phyloP scores from a whole-genome alignment of 2,329 filamentous ascomycete species.

The Ramularia endophylla region DNA sequence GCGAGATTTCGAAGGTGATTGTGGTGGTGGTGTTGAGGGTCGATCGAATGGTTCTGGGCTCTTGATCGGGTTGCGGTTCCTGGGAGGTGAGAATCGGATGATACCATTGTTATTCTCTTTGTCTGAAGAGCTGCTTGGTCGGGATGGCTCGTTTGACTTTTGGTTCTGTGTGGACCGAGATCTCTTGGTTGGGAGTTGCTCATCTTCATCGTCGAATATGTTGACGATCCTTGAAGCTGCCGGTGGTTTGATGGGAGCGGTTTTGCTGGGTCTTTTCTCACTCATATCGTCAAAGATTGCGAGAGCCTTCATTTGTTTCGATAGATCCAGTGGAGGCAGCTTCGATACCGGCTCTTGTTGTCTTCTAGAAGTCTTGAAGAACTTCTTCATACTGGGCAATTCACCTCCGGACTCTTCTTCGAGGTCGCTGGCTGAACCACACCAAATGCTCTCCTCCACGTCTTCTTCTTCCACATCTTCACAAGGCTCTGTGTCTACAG shows the following conservation, averaged over 20 bases:
- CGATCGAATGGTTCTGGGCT: conserved; percentile 9
- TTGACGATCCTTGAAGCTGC: background rate
- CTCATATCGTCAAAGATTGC: conserved; percentile 11
- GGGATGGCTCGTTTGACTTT: background rate
- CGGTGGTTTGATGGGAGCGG: background rate
- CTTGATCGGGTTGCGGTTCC: conserved; percentile 1
- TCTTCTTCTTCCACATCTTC: conserved; percentile 10
- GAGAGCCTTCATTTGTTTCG: conserved; percentile 13
- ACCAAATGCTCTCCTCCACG: conserved; percentile 32
- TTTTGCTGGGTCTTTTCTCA: background rate
- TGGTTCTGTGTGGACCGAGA: background rate
- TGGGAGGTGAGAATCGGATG: conserved; percentile 23
- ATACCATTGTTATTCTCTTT: conserved; percentile 26
- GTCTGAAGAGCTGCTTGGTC: conserved; percentile 19
- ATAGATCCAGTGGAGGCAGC: conserved; percentile 2
- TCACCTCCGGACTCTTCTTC: conserved; percentile 21
- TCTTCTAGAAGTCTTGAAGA: conserved; percentile 15
- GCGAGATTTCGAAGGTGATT: conserved; percentile 37
- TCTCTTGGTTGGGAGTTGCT: background rate
- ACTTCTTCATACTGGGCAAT: conserved; percentile 23
- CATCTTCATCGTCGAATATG: background rate
- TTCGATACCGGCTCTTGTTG: background rate
- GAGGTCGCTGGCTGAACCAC: conserved; percentile 22
- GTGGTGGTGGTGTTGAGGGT: conserved; percentile 32
- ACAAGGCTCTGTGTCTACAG: too few species aligned